These are phyloP conservation scores for Lanzia echinophila DNA, from an alignment of 2,329 filamentous ascomycete species.

Conservation along the genomic window DNA sequence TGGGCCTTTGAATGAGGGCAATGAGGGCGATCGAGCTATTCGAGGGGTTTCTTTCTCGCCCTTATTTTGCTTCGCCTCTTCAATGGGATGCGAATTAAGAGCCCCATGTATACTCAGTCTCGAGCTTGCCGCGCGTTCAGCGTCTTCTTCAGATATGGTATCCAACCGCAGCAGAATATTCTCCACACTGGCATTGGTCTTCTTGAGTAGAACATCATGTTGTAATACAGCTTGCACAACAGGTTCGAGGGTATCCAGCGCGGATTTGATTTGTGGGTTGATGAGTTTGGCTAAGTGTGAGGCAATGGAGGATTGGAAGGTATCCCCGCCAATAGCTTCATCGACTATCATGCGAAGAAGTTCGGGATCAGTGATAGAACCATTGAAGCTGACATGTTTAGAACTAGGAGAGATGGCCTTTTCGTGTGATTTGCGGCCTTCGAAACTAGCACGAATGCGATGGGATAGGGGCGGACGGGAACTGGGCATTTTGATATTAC, in stretches of 20 bases:
- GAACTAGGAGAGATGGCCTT: slow-evolving; percentile 7
- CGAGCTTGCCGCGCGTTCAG: neutral
- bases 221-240: slow-evolving; percentile 30
- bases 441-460: slow-evolving; percentile 27
- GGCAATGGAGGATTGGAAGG: slow-evolving; percentile 28
- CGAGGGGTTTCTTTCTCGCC: neutral
- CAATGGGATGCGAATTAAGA: neutral
- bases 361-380: slow-evolving; percentile 20
- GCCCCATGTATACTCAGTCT: neutral
- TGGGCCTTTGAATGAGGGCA: neutral
- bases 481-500: slow-evolving; percentile 11
- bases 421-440: slow-evolving; percentile 20
- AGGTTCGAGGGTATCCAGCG: slow-evolving; percentile 30
- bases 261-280: slow-evolving; percentile 28
- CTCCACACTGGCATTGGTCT: slow-evolving; percentile 28
- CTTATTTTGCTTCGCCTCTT: neutral
- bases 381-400: slow-evolving; percentile 8
- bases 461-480: slow-evolving; percentile 28
- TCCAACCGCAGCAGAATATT: slow-evolving; percentile 24
- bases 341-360: slow-evolving; percentile 24
- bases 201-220: slow-evolving; percentile 27
- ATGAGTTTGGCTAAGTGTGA: slow-evolving; percentile 27
- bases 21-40: too few species aligned
- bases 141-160: slow-evolving; percentile 13
- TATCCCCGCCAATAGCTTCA: slow-evolving; percentile 25